Percentiles rank a stretch among this genome's conserved stretches.
These are phyloP conservation scores for Powellomyces hirtus DNA, from an alignment of 192 early-diverging fungal species.

Conservation along the genomic window DNA sequence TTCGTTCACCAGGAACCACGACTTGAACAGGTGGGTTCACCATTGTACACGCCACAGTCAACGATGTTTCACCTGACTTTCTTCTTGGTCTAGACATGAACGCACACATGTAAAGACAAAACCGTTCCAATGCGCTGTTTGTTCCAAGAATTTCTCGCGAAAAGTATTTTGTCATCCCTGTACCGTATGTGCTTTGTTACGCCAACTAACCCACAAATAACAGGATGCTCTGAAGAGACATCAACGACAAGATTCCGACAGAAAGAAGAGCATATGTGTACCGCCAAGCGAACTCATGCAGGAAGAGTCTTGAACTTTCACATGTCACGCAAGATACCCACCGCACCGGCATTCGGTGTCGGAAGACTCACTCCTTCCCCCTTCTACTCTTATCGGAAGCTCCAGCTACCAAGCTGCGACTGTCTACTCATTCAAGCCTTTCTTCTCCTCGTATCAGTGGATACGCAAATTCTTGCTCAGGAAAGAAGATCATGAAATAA, in stretches of 20 bases:
- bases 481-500: no score
- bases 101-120: constrained; percentile 22
- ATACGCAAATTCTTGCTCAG: no score
- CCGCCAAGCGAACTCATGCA: no score
- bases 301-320: no score
- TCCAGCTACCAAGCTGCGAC: no score
- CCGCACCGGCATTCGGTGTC: no score
- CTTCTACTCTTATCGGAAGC: no score
- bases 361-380: no score
- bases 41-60: background rate
- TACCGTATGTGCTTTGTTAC: background rate
- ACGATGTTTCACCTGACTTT: background rate
- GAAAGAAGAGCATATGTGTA: constrained; percentile 38
- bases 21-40: constrained; percentile 32
- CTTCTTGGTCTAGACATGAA: constrained; percentile 18
- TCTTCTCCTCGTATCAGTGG: no score
- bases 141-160: constrained; percentile 23
- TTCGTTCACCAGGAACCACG: constrained; percentile 39
- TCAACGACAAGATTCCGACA: constrained; percentile 42
- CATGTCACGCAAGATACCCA: no score
- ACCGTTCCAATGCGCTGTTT: constrained; percentile 18
- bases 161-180: constrained; percentile 10
- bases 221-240: constrained; percentile 40
- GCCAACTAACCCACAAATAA: background rate
- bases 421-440: no score